These are phyloP conservation scores for Kodamaea suecica DNA, from an alignment of 1,139 yeast genomes.

Conservation along the genomic window DNA sequence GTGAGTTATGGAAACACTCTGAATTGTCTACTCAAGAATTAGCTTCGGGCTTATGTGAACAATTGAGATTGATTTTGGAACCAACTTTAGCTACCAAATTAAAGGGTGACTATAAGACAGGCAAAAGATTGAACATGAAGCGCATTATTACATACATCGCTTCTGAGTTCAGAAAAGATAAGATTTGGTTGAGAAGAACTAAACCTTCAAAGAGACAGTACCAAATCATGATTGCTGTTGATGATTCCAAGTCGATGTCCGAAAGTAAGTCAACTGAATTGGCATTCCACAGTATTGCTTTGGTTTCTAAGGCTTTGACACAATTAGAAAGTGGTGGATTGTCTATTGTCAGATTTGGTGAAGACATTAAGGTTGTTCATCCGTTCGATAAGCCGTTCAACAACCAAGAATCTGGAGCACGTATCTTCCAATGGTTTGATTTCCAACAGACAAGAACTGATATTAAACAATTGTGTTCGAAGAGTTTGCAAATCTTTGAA, in stretches of 20 bases:
- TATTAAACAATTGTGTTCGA: constrained; percentile 66
- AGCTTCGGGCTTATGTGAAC: constrained; percentile 87
- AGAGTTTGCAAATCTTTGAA: constrained; percentile 72
- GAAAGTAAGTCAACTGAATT: constrained; percentile 86
- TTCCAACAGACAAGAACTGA: constrained; percentile 89
- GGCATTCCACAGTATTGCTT: constrained; percentile 92
- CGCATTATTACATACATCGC: constrained; percentile 97
- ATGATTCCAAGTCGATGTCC: constrained; percentile 96
- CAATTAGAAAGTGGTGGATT: constrained; percentile 94
- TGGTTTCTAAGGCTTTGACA: constrained; percentile 90
- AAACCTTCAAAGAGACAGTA: constrained; percentile 97
- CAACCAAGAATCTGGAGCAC: constrained; percentile 77
- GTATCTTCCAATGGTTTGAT: constrained; percentile 82
- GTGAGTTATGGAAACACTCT: constrained; percentile 76
- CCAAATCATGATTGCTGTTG: constrained; percentile 96
- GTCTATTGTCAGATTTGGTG: constrained; percentile 90
- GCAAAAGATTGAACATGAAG: constrained; percentile 95
- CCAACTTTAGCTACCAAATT: constrained; percentile 94
- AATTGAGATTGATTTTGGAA: constrained; percentile 84
- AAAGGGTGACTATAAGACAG: constrained; percentile 94
- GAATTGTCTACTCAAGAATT: constrained; percentile 83
- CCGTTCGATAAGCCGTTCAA: constrained; percentile 81
- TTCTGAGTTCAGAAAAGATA: constrained; percentile 94
- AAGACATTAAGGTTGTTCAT: constrained; percentile 78
- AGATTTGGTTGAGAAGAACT: constrained; percentile 96